These are phyloP conservation scores for Vaccinium darrowii DNA, from an alignment of 148 eudicot genomes.

Conservation along the genomic window DNA sequence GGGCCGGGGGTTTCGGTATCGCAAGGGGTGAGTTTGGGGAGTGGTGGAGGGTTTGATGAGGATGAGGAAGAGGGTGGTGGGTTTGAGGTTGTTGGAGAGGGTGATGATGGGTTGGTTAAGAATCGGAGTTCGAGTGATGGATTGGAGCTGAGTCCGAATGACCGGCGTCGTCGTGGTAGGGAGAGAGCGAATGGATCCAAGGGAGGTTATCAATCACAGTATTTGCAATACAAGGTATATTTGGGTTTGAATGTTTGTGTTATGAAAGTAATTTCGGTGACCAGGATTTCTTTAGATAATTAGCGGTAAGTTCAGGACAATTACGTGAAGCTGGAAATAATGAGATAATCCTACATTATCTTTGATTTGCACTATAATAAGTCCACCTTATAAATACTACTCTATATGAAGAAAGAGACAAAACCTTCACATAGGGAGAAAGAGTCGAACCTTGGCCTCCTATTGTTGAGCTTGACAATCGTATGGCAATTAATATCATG, in stretches of 20 bases:
- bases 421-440: too few relatives aligned
- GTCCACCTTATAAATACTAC: too few relatives aligned
- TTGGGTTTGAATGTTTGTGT: neutral
- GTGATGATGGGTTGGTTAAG: constrained; percentile 16
- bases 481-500: too few relatives aligned
- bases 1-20: neutral
- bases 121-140: constrained; percentile 9
- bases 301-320: too few relatives aligned
- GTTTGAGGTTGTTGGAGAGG: constrained; percentile 6
- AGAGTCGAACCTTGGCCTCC: too few relatives aligned
- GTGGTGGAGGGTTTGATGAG: constrained; percentile 15
- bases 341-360: too few relatives aligned
- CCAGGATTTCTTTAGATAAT: too few relatives aligned
- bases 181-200: constrained; percentile 10
- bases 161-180: neutral
- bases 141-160: constrained; percentile 14
- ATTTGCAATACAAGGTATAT: constrained; percentile 19
- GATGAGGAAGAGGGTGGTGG: constrained; percentile 6
- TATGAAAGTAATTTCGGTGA: too few relatives aligned
- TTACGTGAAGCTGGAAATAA: too few relatives aligned
- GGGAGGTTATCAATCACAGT: constrained; percentile 9
- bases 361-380: too few relatives aligned
- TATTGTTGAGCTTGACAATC: too few relatives aligned
- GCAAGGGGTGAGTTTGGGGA: constrained; percentile 6
- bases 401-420: too few relatives aligned